Percentiles rank a stretch among this genome's conserved stretches.
Evolutionary conservation across 805 yeast genomes (phyloP).

Genomic region (Barnettozyma populi): DNA sequence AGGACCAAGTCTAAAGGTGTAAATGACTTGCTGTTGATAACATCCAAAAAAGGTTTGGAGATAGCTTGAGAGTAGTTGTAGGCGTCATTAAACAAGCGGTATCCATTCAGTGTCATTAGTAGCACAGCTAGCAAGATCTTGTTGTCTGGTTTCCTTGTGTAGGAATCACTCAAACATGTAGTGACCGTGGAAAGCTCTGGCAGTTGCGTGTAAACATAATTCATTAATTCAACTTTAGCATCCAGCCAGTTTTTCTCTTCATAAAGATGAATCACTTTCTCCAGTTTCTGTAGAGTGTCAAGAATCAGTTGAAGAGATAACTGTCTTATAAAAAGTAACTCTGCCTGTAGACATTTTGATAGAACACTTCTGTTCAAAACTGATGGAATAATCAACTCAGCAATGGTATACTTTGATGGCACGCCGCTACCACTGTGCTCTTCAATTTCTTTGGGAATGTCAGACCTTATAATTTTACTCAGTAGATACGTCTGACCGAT

Average conservation of each 20-base stretch:
- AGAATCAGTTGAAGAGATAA: constrained; percentile 56
- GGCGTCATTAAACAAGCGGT: constrained; percentile 32
- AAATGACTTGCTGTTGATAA: constrained; percentile 29
- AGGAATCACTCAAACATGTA: constrained; percentile 38
- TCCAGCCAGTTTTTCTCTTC: constrained; percentile 37
- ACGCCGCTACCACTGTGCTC: constrained; percentile 20
- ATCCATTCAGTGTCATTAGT: constrained; percentile 38
- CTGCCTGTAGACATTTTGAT: constrained; percentile 50
- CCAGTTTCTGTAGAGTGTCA: constrained; percentile 49
- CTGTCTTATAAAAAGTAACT: constrained; percentile 51
- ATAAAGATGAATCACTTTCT: constrained; percentile 33
- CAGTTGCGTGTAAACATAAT: constrained; percentile 30
- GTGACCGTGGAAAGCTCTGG: constrained; percentile 48
- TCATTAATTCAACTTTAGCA: constrained; percentile 29
- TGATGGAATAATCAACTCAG: constrained; percentile 60
- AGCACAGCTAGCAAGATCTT: constrained; percentile 44
- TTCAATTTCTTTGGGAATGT: constrained; percentile 41
- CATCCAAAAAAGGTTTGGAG: constrained; percentile 33
- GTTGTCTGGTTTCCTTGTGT: constrained; percentile 31
- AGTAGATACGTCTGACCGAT: constrained; percentile 63
- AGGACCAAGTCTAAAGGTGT: constrained; percentile 52
- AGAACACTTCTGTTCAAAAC: constrained; percentile 55
- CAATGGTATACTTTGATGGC: constrained; percentile 34
- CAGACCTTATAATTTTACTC: constrained; percentile 51
- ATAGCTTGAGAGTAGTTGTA: constrained; percentile 26